Evolutionary conservation across 352 stramenopile genomes (phyloP).

Genomic region (Salisapilia sapeloensis): DNA sequence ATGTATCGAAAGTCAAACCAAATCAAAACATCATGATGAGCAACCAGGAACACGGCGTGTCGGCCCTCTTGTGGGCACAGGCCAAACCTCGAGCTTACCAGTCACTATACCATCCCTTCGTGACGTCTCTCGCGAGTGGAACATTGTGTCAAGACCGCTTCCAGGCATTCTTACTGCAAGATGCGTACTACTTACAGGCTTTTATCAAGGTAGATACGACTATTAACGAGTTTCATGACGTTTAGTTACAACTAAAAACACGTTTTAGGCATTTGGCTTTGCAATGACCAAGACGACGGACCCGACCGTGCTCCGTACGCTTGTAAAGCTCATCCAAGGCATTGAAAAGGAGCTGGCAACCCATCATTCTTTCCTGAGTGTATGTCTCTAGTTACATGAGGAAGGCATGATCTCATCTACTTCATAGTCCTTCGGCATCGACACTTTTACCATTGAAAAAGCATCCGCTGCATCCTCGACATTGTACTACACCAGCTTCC

Average conservation of each 20-base stretch:
- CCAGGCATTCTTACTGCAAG: conserved; percentile 28
- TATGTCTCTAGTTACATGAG: neutral
- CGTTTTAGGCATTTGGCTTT: conserved; percentile 26
- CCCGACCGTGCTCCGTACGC: conserved; percentile 12
- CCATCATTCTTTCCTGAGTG: conserved; percentile 24
- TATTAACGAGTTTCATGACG: no score
- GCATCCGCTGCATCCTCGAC: conserved; percentile 13
- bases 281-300: conserved; percentile 19
- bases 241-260: no score
- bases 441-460: conserved; percentile 12
- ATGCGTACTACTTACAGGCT: conserved; percentile 30
- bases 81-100: conserved; percentile 9
- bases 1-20: no score
- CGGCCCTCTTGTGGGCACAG: conserved; percentile 24
- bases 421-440: conserved; percentile 18
- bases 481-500: conserved; percentile 24
- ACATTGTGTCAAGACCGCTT: conserved; percentile 14
- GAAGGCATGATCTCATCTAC: neutral
- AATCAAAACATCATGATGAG: no score
- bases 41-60: no score
- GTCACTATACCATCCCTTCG: conserved; percentile 38
- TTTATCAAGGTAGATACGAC: conserved; percentile 24
- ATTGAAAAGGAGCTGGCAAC: conserved; percentile 25
- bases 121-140: conserved; percentile 14
- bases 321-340: conserved; percentile 22